Evolutionary conservation across 1,284 basidiomycete genomes (phyloP), one percentile per base, ranked within the genome.

Genomic region (Marasmius tenuissimus): DNA sequence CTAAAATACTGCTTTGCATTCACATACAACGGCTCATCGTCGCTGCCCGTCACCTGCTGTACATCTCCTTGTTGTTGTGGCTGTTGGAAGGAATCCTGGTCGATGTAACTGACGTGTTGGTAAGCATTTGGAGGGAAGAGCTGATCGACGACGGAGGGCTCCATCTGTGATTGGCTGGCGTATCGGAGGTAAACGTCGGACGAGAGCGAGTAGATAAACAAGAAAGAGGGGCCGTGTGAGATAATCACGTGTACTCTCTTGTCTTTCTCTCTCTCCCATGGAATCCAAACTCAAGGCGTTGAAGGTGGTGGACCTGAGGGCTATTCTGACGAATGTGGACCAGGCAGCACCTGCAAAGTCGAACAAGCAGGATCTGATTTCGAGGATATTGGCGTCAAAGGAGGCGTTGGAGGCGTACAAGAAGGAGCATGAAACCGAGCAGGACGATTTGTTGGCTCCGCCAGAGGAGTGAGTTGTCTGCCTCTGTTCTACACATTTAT

Each of bases 1-100:
- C 96, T 91, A 70, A 96, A 94, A 75, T 97, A 98, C 77, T 98
- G 96, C 75, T 98, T 98, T 56, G 96, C 96, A 71, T 98, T 98
- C 65, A 98, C 96, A 77, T 96, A 97, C 67, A 97, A 86, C 34
- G 96, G 96, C 73, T 97, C 95, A 69, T 97, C 94, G 77, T 97
- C 95, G 69, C 93, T 79, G 61, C 27, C 27, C 27, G 27, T 27
- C 27, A 4, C 4, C 27, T 77, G 75, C 22, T 70, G 52, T 27
- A 70, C 52, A 14, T 54, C 63, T 4, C 27, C 27, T 27, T 27
- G 27, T 4, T 27, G 58, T 70, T 68, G 55, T 61, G 58, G 53
- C 62, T 62, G 61, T 59, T 40, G 54, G 65, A 49, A 57, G 60
- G 59, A 60, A 63, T 59, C 64, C 66, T 66, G 66, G 45, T 71